Evolutionary conservation across 2,329 filamentous ascomycete species (phyloP).

Genomic region (Teratosphaeriaceae sp.): DNA sequence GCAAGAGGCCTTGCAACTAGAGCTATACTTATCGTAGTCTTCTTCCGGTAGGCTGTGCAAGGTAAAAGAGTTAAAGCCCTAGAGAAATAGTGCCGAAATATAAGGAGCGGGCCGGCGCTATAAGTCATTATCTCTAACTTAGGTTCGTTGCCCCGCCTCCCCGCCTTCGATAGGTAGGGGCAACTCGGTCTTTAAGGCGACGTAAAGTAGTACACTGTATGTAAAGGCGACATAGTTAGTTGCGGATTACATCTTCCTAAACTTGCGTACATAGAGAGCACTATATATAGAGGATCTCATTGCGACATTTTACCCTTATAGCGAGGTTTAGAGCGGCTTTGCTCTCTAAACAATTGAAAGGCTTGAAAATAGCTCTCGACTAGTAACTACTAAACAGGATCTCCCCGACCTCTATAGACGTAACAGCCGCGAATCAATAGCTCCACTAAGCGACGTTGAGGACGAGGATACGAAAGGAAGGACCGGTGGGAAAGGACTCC

Average conservation of each 20-base stretch:
- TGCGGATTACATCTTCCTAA: not conserved
- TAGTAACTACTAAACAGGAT: not conserved
- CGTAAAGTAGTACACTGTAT: not conserved
- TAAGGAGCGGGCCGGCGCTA: not conserved
- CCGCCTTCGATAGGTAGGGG: not conserved
- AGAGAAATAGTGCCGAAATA: not conserved
- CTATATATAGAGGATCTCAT: conserved; percentile 5
- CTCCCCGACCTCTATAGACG: not conserved
- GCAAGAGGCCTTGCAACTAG: not conserved
- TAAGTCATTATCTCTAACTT: not conserved
- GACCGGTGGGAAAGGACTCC: not conserved
- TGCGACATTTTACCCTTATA: conserved; percentile 2
- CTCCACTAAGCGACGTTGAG: conserved; percentile 4
- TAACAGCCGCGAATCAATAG: conserved; percentile 7
- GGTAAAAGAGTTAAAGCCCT: not conserved
- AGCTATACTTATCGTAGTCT: not conserved
- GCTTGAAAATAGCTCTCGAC: not conserved
- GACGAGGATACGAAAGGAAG: not conserved
- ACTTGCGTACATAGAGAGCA: too few species aligned
- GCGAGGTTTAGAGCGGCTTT: not conserved
- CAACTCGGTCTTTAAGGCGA: not conserved
- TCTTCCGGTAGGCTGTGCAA: not conserved
- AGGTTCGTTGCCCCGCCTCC: not conserved
- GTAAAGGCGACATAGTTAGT: not conserved
- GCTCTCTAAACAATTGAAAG: not conserved